phyloP scores from a whole-genome alignment of 1,284 basidiomycete species.

The Vanrija sp. region DNA sequence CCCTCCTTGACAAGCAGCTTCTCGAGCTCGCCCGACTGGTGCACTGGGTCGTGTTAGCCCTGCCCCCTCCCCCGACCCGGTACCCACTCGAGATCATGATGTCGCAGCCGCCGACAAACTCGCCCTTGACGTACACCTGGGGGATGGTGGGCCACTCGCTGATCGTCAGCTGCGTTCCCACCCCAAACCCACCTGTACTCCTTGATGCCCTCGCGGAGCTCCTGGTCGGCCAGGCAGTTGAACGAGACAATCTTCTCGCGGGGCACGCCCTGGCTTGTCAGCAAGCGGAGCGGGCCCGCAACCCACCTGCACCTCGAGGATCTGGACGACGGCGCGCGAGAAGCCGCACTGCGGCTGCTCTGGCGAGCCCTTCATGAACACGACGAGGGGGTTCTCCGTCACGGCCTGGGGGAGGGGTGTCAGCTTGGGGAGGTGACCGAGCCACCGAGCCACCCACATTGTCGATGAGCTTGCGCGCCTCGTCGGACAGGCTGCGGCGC shows the following conservation, averaged over 20 bases:
- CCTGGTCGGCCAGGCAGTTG: conserved; percentile 82
- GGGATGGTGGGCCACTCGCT: conserved; percentile 98
- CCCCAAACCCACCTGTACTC: conserved; percentile 79
- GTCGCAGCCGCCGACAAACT: conserved; percentile 96
- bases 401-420: conserved; percentile 58
- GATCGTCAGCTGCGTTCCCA: conserved; percentile 13
- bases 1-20: conserved; percentile 69
- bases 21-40: conserved; percentile 91
- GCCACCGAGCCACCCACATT: conserved; percentile 31
- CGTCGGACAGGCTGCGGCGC: conserved; percentile 48
- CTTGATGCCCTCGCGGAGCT: conserved; percentile 71
- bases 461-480: conserved; percentile 53
- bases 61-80: too few species aligned
- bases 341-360: conserved; percentile 76
- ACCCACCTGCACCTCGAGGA: conserved; percentile 72
- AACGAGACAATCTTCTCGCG: conserved; percentile 76
- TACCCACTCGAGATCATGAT: conserved; percentile 84
- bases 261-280: conserved; percentile 67
- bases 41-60: conserved; percentile 62
- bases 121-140: conserved; percentile 89
- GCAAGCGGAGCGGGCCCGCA: background rate
- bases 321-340: conserved; percentile 86
- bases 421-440: background rate
- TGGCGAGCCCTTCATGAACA: conserved; percentile 90
- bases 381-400: conserved; percentile 67